Base-by-base conservation (phyloP, 2,329 filamentous ascomycete genomes). In the Penicillium vulpinum region DNA sequence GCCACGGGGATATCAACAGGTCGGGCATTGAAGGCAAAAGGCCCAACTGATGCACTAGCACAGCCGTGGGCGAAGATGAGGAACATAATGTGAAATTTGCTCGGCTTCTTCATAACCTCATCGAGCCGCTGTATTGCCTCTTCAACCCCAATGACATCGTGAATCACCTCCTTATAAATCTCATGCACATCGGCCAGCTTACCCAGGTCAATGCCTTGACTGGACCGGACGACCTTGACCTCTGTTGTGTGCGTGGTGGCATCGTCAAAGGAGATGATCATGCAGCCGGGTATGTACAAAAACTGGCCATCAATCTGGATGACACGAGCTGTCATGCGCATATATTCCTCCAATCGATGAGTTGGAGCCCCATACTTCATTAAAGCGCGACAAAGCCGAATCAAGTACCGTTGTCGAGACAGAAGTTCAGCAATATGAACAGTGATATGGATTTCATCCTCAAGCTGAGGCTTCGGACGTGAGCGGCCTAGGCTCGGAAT, bases 341-440 rank as follows among this genome's bases (percentile, higher is more conserved):
- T 88, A 73, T 96, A 96, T 70, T 96, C 79, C 73, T 97, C 92
- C 21, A 97, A 79, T 11, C 92, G 87, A 77, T 97, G 92, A 0
- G 92, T 96, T 0, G 92, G 92, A 0, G 92, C 92, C 13, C 92
- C 92, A 62, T 91, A 96, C 69, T 86, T 82, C 92, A 97, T 97
- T 56, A 97, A 78, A 1, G 90, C 90, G 39, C 87, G 85, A 71
- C 92, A 96, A 38, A 97, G 83, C 71, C 90, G 91, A 53, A 92
- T 83, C 13, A 97, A 81, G 70, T 96, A 97, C 53, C 85, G 84
- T 65, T 96, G 92, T 3, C 92, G 85, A 35, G 87, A 86, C 21
- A 96, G 82, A 16, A 89, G 92, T 57, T 85, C 83, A 13, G 83
- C 83, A 59, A 88, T 83, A 67, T 87, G 83, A 4, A 84, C 78